Percentiles rank a stretch among this genome's conserved stretches.
Conservation (phyloP, 306 rosid species). For the Prunus salicina region DNA sequence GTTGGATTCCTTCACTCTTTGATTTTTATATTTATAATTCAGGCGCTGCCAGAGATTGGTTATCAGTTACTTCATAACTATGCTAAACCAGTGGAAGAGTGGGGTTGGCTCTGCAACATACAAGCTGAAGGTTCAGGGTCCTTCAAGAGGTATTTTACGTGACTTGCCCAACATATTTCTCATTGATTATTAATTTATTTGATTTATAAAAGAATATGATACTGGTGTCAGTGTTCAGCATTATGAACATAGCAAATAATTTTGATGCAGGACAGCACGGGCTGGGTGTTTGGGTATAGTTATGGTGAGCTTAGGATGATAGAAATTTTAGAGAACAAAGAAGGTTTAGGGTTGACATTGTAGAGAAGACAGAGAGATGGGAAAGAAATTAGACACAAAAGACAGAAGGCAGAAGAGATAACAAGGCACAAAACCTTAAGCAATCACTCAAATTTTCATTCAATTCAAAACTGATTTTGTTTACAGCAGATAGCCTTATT, state of each 20-base stretch:
- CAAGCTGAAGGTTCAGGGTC: conserved; percentile 60
- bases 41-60: conserved; percentile 85
- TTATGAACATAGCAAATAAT: not conserved
- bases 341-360: not conserved
- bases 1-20: conserved; percentile 9
- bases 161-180: conserved; percentile 6
- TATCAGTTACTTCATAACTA: conserved; percentile 74
- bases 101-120: conserved; percentile 96
- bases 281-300: not conserved
- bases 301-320: not conserved
- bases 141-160: conserved; percentile 51
- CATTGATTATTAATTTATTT: not conserved
- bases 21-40: conserved; percentile 27
- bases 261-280: not conserved
- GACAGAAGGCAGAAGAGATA: not conserved
- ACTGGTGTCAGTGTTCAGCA: not conserved
- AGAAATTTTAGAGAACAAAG: not conserved
- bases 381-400: not conserved
- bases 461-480: not conserved
- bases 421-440: not conserved
- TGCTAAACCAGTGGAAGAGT: conserved; percentile 58
- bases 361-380: not conserved
- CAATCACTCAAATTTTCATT: not conserved
- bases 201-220: not conserved
- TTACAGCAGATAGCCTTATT: not conserved